Conservation (phyloP, 2,329 filamentous ascomycete genomes). For the Cladophialophora carrionii region DNA sequence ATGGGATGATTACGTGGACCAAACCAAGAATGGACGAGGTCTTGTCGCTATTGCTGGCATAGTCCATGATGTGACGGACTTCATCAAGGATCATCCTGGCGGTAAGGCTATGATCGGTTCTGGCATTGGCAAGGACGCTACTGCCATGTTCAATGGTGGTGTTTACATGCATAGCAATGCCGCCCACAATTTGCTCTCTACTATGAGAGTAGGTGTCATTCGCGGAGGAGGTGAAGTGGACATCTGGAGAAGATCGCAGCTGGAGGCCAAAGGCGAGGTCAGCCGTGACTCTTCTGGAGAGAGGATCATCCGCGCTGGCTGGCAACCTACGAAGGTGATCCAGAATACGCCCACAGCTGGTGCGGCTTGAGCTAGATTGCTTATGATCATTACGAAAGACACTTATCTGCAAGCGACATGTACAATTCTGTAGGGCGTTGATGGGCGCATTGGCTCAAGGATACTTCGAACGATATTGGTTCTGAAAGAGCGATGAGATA, state of each 20-base stretch:
- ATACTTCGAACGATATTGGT: background rate
- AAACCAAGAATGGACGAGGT: conserved; percentile 75
- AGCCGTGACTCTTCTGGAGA: conserved; percentile 80
- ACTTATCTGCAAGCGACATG: conserved; percentile 14
- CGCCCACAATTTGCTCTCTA: conserved; percentile 84
- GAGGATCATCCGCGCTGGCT: conserved; percentile 81
- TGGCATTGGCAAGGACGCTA: conserved; percentile 83
- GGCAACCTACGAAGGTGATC: conserved; percentile 80
- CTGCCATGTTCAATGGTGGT: conserved; percentile 88
- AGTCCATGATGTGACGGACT: conserved; percentile 80
- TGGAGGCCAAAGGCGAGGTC: conserved; percentile 71
- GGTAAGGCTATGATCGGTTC: conserved; percentile 83
- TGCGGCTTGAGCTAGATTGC: conserved; percentile 64
- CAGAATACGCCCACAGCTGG: conserved; percentile 81
- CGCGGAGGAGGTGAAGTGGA: conserved; percentile 86
- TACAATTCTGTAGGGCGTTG: conserved; percentile 10
- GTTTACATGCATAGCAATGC: conserved; percentile 90
- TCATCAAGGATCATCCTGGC: conserved; percentile 89
- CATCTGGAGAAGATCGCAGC: conserved; percentile 87
- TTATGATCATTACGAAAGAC: conserved; percentile 23
- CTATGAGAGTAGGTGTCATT: conserved; percentile 85
- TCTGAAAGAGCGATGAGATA: background rate
- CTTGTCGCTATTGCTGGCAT: conserved; percentile 80
- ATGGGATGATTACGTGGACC: conserved; percentile 82
- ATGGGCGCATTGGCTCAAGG: background rate